Percentiles rank a stretch among this genome's conserved stretches.
These are phyloP conservation scores for Mucuna pruriens DNA, from an alignment of 306 rosid species.

Conservation along the genomic window DNA sequence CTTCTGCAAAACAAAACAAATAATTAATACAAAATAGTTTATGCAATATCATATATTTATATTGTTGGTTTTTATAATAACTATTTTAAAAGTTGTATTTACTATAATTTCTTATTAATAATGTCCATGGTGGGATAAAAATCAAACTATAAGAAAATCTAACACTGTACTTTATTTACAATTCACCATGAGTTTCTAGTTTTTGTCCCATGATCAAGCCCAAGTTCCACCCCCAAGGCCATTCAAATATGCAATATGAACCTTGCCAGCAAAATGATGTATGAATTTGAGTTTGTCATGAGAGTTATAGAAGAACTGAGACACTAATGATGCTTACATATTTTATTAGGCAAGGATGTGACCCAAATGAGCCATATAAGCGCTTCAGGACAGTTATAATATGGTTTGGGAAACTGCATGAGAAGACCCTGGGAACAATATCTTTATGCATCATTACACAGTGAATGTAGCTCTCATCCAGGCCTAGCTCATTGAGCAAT, in stretches of 20 bases:
- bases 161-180: no score
- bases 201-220: no score
- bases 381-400: not conserved
- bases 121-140: no score
- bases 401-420: conserved; percentile 5
- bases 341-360: not conserved
- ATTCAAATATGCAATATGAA: not conserved
- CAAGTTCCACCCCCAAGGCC: no score
- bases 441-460: not conserved
- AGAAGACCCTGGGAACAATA: conserved; percentile 6
- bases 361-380: not conserved
- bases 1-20: not conserved
- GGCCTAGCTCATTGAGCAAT: not conserved
- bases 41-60: no score
- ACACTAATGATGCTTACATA: not conserved
- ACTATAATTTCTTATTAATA: no score
- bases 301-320: not conserved
- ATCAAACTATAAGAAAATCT: not conserved
- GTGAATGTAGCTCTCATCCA: not conserved
- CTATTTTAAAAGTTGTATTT: no score
- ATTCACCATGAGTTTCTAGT: no score
- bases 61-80: no score
- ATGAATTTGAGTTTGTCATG: not conserved
- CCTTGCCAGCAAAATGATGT: not conserved
- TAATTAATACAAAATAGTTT: no score